Evolutionary conservation across 768 basidiomycete species (phyloP), one percentile per base, ranked within the genome.

Genomic region (Mycena crocata): DNA sequence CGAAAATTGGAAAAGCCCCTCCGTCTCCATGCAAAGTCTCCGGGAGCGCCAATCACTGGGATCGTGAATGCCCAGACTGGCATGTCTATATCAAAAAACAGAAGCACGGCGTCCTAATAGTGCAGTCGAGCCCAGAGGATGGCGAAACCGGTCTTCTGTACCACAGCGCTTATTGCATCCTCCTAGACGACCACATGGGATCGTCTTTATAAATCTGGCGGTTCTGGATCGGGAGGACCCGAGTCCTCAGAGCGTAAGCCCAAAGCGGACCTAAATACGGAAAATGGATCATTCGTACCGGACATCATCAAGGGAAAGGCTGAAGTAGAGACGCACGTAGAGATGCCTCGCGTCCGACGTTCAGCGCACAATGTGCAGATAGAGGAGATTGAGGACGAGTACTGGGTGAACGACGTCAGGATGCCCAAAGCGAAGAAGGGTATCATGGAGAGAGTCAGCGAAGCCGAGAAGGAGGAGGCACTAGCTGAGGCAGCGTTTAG

Each of bases 1-100:
- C 52, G 12, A 55, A 55, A 21, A 55, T 55, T 34, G 24, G 52
- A 3, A 23, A n/a, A 15, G 17, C 21, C 3, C 52, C 52, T 1
- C 52, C 52, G 6, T 55, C 35, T 15, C 52, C 52, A 19, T 55
- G 52, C 35, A 55, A 55, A 24, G 52, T 55, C 2, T 55, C 35
- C 19, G 52, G 52, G 3, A 55, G 52, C 14, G 37, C 7, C 2
- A 26, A 55, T 10, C 52, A 45, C 6, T 45, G 44, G 44, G 44
- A 45, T 23, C 44, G 44, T n/a, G 44, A 45, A 23, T 45, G 37
- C 26, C 52, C 52, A 15, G 35, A 55, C 26, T 55, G 34, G 35
- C 5, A 23, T 6, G 30, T 39, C 8, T 55, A 55, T 23, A 3
- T 37, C 7, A n/a, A 49, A 26, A 42, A 42, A 21, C 40, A 42